phyloP scores from a whole-genome alignment of 2,329 filamentous ascomycete species.

The Periconia sp. region DNA sequence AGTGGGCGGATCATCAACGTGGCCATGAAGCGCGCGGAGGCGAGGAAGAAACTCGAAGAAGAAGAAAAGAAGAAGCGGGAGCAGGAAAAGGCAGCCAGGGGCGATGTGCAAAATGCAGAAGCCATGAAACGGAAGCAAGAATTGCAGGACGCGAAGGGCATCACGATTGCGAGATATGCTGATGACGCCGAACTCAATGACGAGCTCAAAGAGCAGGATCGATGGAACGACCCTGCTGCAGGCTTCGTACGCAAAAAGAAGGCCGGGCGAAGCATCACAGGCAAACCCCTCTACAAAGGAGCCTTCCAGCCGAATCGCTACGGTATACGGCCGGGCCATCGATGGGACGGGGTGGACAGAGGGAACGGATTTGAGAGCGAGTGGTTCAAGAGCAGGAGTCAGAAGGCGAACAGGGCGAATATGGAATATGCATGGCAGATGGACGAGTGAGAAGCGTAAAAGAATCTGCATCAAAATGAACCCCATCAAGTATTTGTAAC shows the following conservation, averaged over 20 bases:
- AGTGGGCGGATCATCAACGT: constrained; percentile 93
- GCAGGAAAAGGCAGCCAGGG: constrained; percentile 71
- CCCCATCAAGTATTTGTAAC: background rate
- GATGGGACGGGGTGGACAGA: constrained; percentile 96
- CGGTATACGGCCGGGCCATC: constrained; percentile 85
- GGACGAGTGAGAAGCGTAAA: constrained; percentile 65
- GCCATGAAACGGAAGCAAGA: constrained; percentile 65
- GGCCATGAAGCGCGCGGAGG: constrained; percentile 84
- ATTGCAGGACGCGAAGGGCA: constrained; percentile 77
- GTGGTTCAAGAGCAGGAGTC: constrained; percentile 86
- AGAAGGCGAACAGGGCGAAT: constrained; percentile 72
- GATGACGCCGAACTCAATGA: constrained; percentile 87
- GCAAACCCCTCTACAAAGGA: constrained; percentile 74
- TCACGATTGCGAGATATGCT: constrained; percentile 76
- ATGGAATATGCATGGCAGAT: constrained; percentile 95
- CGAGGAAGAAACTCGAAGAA: constrained; percentile 75
- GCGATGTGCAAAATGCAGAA: constrained; percentile 78
- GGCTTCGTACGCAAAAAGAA: constrained; percentile 67
- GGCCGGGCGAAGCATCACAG: constrained; percentile 49
- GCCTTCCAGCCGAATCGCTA: constrained; percentile 87
- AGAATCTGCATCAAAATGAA: background rate
- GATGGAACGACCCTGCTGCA: constrained; percentile 95
- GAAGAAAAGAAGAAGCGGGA: constrained; percentile 65
- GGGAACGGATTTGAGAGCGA: constrained; percentile 92
- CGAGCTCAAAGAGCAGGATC: constrained; percentile 71